phyloP scores from a whole-genome alignment of 306 rosid genomes.

The Hippophae gyantsensis region DNA sequence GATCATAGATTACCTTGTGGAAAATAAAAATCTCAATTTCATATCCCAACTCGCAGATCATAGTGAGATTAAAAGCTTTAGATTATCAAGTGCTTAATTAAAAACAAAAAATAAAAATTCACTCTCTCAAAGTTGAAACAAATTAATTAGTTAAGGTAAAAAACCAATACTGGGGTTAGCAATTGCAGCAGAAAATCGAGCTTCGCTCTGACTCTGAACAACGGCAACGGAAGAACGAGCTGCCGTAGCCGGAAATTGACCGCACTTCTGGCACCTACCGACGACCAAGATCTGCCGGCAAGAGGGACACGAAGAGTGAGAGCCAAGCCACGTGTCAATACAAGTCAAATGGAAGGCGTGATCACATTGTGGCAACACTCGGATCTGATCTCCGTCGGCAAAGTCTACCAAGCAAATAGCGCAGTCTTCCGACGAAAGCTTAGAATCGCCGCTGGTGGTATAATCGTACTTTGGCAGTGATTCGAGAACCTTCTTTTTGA shows the following conservation, averaged over 20 bases:
- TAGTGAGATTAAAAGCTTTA: too few relatives aligned
- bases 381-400: conserved; percentile 15
- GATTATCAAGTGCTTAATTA: too few relatives aligned
- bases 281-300: conserved; percentile 3
- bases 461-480: conserved; percentile 9
- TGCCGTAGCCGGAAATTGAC: background rate
- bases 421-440: conserved; percentile 17
- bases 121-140: too few relatives aligned
- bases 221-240: background rate
- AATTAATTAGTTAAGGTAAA: too few relatives aligned
- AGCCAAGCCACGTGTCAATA: conserved; percentile 15
- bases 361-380: conserved; percentile 22
- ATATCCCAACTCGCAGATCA: too few relatives aligned
- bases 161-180: too few relatives aligned
- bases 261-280: background rate
- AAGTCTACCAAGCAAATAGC: conserved; percentile 26
- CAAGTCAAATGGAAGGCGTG: conserved; percentile 22
- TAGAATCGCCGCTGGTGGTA: background rate
- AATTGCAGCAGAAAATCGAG: too few relatives aligned
- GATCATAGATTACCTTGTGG: too few relatives aligned
- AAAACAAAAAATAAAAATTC: too few relatives aligned
- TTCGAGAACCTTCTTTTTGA: background rate
- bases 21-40: too few relatives aligned
- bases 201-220: too few relatives aligned
- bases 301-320: conserved; percentile 18